Percentiles rank a stretch among this genome's conserved stretches.
These are phyloP conservation scores for Stylosanthes scabra DNA, from an alignment of 331 rosid genomes.

Conservation along the genomic window DNA sequence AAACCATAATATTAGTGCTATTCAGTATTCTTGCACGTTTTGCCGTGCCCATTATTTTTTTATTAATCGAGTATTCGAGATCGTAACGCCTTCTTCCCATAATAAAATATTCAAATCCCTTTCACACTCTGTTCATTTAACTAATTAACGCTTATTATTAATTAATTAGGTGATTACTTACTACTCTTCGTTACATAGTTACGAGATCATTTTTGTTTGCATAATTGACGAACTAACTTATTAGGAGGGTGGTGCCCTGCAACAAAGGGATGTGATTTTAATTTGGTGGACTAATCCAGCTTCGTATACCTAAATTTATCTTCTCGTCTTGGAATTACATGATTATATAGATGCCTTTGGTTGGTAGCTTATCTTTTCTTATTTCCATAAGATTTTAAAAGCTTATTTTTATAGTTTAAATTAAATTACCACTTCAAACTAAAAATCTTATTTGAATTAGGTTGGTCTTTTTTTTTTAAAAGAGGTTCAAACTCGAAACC, in stretches of 20 bases:
- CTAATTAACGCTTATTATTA: no score
- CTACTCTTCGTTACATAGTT: no score
- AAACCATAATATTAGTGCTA: neutral
- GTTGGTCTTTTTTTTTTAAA: no score
- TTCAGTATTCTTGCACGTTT: conserved; percentile 9
- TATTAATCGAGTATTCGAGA: neutral
- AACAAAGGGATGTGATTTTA: neutral
- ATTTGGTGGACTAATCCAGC: neutral
- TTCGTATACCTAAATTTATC: neutral
- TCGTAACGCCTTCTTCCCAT: neutral
- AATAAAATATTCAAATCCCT: neutral
- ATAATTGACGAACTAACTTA: neutral
- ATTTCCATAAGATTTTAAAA: no score
- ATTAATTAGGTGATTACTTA: no score
- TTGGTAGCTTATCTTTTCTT: neutral
- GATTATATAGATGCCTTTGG: neutral
- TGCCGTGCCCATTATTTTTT: neutral
- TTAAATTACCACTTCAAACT: no score
- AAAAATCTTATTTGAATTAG: no score
- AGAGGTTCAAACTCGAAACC: no score
- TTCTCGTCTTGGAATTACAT: neutral
- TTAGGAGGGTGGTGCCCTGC: conserved; percentile 10
- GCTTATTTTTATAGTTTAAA: no score
- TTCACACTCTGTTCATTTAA: no score
- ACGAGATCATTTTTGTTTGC: no score